A percentile compares a stretch with the other conserved stretches of the same genome.
Evolutionary conservation across 345 rosid species (phyloP).

Genomic region (Eutrema japonicum): DNA sequence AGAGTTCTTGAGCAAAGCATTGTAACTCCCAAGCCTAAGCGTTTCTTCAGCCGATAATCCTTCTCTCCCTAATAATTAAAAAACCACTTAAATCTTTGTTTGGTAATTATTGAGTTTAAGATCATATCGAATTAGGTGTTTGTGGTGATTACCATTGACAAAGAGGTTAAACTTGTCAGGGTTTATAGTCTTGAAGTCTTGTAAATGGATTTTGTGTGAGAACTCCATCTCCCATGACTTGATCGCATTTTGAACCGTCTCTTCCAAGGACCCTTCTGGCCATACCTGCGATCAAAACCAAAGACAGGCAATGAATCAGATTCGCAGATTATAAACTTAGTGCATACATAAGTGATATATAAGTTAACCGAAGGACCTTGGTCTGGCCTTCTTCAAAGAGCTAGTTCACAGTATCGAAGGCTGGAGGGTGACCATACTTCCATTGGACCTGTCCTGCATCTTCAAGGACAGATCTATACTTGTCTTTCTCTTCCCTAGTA

Average conservation of each 20-base stretch:
- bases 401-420: conserved; percentile 52
- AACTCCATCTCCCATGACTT: conserved; percentile 93
- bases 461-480: conserved; percentile 63
- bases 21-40: conserved; percentile 65
- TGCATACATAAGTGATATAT: not conserved
- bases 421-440: conserved; percentile 74
- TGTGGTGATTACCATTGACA: conserved; percentile 64
- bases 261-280: conserved; percentile 81
- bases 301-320: not conserved
- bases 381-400: conserved; percentile 80
- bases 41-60: conserved; percentile 76
- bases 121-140: conserved; percentile 15
- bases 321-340: not conserved
- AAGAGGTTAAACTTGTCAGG: conserved; percentile 72
- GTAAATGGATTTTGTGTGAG: conserved; percentile 69
- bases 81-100: not conserved
- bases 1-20: conserved; percentile 67
- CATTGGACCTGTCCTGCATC: conserved; percentile 52
- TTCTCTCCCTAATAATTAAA: conserved; percentile 57
- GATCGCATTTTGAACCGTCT: conserved; percentile 74
- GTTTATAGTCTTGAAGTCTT: conserved; percentile 70
- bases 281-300: conserved; percentile 55
- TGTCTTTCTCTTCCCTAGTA: conserved; percentile 50
- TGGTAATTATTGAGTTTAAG: not conserved
- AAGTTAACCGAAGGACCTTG: conserved; percentile 45